Conservation (phyloP, 176 grass and related monocot species). For the barley (Hordeum vulgare) region DNA sequence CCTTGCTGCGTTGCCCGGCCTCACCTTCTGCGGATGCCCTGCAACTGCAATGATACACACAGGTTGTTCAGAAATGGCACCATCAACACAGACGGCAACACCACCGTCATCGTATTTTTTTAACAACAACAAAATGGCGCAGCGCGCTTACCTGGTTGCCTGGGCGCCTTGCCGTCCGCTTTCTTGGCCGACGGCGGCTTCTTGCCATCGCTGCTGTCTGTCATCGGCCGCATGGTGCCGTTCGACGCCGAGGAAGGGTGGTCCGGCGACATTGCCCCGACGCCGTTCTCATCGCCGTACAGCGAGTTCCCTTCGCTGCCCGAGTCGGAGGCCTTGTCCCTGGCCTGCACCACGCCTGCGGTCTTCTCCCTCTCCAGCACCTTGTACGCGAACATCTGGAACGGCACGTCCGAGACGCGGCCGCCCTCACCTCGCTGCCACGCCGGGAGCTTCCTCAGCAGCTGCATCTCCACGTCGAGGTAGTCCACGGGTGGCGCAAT, state of each 20-base stretch:
- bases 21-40: conserved; percentile 35
- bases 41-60: background rate
- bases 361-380: conserved; percentile 69
- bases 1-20: conserved; percentile 10
- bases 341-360: background rate
- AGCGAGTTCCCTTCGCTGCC: conserved; percentile 58
- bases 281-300: conserved; percentile 63
- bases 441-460: conserved; percentile 40
- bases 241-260: conserved; percentile 22
- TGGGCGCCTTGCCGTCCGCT: conserved; percentile 30
- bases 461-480: conserved; percentile 61
- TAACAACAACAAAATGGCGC: too few relatives aligned
- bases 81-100: too few relatives aligned
- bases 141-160: conserved; percentile 24
- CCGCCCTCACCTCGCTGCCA: conserved; percentile 35
- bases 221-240: conserved; percentile 21
- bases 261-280: conserved; percentile 21
- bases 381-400: conserved; percentile 87
- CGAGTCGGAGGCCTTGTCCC: conserved; percentile 48
- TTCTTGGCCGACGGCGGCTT: conserved; percentile 30
- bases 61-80: background rate
- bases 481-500: conserved; percentile 43
- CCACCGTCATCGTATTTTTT: too few relatives aligned
- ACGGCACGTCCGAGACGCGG: conserved; percentile 58
- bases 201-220: conserved; percentile 31